A percentile compares a stretch with the other conserved stretches of the same genome.
These are phyloP conservation scores for Rosa multiflora DNA, from an alignment of 306 rosid species.

Conservation along the genomic window DNA sequence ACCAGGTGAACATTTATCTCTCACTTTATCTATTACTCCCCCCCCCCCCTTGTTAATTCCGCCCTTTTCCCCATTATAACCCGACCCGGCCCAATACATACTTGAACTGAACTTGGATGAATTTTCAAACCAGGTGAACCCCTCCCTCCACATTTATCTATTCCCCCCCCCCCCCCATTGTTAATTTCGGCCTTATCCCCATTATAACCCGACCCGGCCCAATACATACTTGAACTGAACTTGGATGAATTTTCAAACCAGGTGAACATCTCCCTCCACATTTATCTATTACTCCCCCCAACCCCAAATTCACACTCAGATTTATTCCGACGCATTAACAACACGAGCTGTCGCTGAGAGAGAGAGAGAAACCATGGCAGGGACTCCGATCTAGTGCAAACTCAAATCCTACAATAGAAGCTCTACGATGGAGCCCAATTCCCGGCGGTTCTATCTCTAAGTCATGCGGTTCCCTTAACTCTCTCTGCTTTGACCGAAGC, in stretches of 20 bases:
- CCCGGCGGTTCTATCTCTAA: constrained; percentile 47
- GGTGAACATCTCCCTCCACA: not conserved
- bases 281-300: not conserved
- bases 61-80: too few species aligned
- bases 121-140: too few species aligned
- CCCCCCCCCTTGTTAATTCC: too few species aligned
- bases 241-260: not conserved
- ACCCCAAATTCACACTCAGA: not conserved
- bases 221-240: not conserved
- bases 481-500: constrained; percentile 30
- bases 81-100: too few species aligned
- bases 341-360: not conserved
- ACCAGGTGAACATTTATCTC: too few species aligned
- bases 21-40: too few species aligned
- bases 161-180: not conserved
- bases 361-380: constrained; percentile 6
- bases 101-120: too few species aligned
- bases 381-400: constrained; percentile 30
- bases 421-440: constrained; percentile 45
- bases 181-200: too few species aligned
- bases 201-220: too few species aligned
- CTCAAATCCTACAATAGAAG: constrained; percentile 59
- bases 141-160: too few species aligned
- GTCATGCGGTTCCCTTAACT: constrained; percentile 15
- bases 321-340: not conserved